Base-by-base conservation (phyloP, 1,284 basidiomycete species). In the Stygiomarasmius scandens region DNA sequence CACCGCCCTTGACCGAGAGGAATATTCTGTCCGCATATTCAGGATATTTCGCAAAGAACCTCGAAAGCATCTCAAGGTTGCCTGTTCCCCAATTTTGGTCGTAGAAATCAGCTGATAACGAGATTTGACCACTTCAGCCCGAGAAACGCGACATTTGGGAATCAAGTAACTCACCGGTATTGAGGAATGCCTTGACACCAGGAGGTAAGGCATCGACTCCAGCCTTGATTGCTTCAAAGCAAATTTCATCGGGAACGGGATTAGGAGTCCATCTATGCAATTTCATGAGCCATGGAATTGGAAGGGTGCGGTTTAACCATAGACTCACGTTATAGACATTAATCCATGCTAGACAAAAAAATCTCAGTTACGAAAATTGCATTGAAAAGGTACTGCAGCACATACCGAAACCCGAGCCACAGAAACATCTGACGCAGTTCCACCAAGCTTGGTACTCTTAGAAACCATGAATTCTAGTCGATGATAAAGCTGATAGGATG, bases 271-370 rank as follows among this genome's bases (percentile, higher is more conserved):
- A 56, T 20, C 55, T n/a, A n/a, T 56, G n/a, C 10, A 22, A 34
- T 46, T 9, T 22, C 8, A 38, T 1, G 5, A 34, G 32, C 29
- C 29, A 32, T 32, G 29, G 29, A 32, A 32, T 12, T 32, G 29
- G 12, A 32, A 5, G 29, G 29, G 29, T 12, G 12, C 12, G 29
- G 12, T 6, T n/a, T n/a, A n/a, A n/a, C 8, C 32, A 25, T 5
- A 2, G 11, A 41, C 57, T 22, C 41, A 59, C 58, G 38, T 51
- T 54, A 58, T 58, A 24, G 29, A 25, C 58, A 55, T 59, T 19
- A 59, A 38, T 34, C 58, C 58, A 52, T 59, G 58, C 58, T 59
- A 48, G 6, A 58, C 3, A 11, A 8, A 2, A 38, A 14, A 2
- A 9, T 19, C 11, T 14, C 14, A 8, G 3, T 20, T 9, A n/a